Evolutionary conservation across 148 eudicot genomes (phyloP).

Genomic region (Drosera capensis): DNA sequence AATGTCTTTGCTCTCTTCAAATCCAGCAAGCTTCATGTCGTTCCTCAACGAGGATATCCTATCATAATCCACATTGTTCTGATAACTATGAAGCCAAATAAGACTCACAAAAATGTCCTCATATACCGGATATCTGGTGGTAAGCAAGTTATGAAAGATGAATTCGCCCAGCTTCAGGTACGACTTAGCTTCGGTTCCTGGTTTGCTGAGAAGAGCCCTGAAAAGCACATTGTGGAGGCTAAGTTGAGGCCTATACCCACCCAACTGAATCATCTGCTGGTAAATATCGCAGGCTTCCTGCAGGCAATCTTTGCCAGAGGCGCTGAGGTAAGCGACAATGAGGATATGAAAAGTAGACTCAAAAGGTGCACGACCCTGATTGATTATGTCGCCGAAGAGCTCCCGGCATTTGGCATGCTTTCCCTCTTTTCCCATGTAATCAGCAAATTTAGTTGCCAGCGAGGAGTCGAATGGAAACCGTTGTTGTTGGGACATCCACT

Average conservation of each 20-base stretch:
- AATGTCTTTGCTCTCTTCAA: conserved; percentile 52
- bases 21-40: conserved; percentile 46
- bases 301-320: conserved; percentile 34
- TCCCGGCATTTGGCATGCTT: conserved; percentile 63
- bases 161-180: conserved; percentile 84
- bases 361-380: conserved; percentile 74
- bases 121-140: conserved; percentile 49
- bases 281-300: conserved; percentile 73
- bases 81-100: conserved; percentile 94
- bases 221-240: conserved; percentile 82
- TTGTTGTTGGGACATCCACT: conserved; percentile 84
- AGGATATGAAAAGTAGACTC: conserved; percentile 89
- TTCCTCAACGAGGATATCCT: conserved; percentile 43
- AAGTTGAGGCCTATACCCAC: conserved; percentile 73
- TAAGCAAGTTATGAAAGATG: conserved; percentile 53
- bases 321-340: conserved; percentile 66
- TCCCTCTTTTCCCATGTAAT: conserved; percentile 71
- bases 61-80: conserved; percentile 53
- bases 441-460: conserved; percentile 83
- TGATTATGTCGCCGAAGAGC: conserved; percentile 65
- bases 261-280: conserved; percentile 82
- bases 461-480: conserved; percentile 86
- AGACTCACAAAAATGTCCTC: conserved; percentile 73
- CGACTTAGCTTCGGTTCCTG: conserved; percentile 37
- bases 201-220: conserved; percentile 52